A percentile compares a stretch with the other conserved stretches of the same genome.
Evolutionary conservation across 805 yeast species (phyloP).

Genomic region (Candida khao-thaluensis): DNA sequence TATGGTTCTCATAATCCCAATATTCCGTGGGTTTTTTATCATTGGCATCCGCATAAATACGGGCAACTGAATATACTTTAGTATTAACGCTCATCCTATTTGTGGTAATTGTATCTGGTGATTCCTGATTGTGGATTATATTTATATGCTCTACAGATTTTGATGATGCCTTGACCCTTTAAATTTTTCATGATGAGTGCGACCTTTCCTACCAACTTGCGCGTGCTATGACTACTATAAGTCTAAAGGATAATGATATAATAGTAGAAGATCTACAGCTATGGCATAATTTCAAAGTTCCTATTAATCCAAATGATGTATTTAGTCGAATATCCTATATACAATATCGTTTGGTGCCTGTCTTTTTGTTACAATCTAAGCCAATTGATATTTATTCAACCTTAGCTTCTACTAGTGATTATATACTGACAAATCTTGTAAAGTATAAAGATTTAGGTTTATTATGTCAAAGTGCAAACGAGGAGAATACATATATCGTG

Average conservation of each 20-base stretch:
- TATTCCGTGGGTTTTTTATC: slow-evolving; percentile 71
- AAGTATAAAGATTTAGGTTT: slow-evolving; percentile 18
- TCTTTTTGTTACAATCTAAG: slow-evolving; percentile 20
- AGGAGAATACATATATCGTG: slow-evolving; percentile 13
- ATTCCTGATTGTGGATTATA: too few relatives aligned
- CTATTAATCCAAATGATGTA: slow-evolving; percentile 5
- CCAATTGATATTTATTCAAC: slow-evolving; percentile 25
- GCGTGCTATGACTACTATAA: slow-evolving; percentile 7
- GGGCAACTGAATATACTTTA: slow-evolving; percentile 55
- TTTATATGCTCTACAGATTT: too few relatives aligned
- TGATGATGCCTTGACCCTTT: slow-evolving; percentile 5
- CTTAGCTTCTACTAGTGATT: slow-evolving; percentile 17
- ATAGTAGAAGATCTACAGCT: slow-evolving; percentile 22
- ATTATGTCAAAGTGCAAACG: slow-evolving; percentile 16
- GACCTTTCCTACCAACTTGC: too few relatives aligned
- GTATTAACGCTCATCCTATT: slow-evolving; percentile 29
- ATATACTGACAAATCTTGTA: slow-evolving; percentile 21
- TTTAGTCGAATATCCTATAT: slow-evolving; percentile 14
- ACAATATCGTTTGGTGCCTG: slow-evolving; percentile 23
- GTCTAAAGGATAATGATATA: slow-evolving; percentile 8
- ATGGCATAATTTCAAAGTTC: slow-evolving; percentile 16
- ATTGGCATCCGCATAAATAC: slow-evolving; percentile 81
- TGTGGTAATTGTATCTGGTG: too few relatives aligned
- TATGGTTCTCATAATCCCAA: slow-evolving; percentile 78
- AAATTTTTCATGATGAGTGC: slow-evolving; percentile 5